Percentiles rank a stretch among this genome's conserved stretches.
Evolutionary conservation across 2,329 filamentous ascomycete species (phyloP).

Genomic region (Botryotinia calthae): DNA sequence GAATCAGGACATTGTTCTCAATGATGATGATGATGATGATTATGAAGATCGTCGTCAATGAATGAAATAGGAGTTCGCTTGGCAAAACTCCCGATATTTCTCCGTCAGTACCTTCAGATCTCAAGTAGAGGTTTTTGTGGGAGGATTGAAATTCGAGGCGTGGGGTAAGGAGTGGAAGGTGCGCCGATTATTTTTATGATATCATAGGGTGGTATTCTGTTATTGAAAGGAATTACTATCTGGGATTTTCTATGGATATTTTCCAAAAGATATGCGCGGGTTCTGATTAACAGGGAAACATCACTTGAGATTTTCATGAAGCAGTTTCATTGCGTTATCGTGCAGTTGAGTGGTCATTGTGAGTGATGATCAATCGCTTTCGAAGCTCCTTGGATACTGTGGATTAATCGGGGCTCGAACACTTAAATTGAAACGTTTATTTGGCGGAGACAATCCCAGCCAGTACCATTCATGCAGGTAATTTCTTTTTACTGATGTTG

Average conservation of each 20-base stretch:
- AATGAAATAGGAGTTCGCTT: slow-evolving; percentile 11
- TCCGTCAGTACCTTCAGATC: neutral
- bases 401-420: neutral
- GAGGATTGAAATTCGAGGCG: neutral
- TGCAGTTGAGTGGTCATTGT: neutral
- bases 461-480: neutral
- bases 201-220: neutral
- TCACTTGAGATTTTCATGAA: neutral
- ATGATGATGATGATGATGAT: neutral
- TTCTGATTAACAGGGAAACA: neutral
- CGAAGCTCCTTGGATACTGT: neutral
- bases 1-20: neutral
- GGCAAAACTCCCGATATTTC: neutral
- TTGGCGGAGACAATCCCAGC: neutral
- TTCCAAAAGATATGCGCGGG: neutral
- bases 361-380: neutral
- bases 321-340: neutral
- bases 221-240: neutral
- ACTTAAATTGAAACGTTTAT: neutral
- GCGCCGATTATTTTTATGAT: neutral
- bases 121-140: neutral
- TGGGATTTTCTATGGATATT: neutral
- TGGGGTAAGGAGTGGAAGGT: neutral
- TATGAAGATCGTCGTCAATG: neutral
- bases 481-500: neutral